Conservation (phyloP, 345 rosid genomes). For the Pistacia atlantica region DNA sequence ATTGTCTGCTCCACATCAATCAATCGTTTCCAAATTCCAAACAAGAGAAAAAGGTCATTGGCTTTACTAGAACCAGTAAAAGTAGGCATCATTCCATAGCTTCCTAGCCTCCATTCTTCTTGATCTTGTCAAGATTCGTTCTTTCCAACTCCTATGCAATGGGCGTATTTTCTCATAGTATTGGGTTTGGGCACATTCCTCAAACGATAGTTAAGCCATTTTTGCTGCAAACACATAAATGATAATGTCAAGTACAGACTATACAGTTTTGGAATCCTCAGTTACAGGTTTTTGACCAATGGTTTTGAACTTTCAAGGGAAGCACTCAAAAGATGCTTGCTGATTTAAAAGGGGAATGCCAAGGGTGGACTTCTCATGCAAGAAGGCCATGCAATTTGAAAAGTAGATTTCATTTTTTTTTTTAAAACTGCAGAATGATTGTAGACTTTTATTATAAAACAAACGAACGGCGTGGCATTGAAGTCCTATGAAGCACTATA, state of each 20-base stretch:
- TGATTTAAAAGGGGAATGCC: no score
- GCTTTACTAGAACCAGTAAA: background rate
- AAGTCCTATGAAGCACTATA: background rate
- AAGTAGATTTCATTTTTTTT: no score
- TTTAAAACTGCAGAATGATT: no score
- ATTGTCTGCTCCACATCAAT: background rate
- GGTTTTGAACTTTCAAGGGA: background rate
- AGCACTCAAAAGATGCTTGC: no score
- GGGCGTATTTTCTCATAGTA: background rate
- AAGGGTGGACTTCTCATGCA: no score
- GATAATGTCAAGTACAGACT: no score
- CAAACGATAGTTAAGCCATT: background rate
- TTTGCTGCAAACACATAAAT: background rate
- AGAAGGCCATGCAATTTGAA: no score
- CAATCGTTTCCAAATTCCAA: background rate
- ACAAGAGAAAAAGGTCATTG: background rate
- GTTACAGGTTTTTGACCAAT: no score
- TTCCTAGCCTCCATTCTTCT: background rate
- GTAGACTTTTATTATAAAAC: no score
- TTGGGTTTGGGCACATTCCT: background rate
- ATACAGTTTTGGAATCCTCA: no score
- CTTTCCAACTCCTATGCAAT: background rate
- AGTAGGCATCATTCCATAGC: background rate
- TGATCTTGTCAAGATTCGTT: background rate
- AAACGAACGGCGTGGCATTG: no score